These are phyloP conservation scores for Nannochloropsis salina DNA, from an alignment of 108 stramenopile species.

Conservation along the genomic window DNA sequence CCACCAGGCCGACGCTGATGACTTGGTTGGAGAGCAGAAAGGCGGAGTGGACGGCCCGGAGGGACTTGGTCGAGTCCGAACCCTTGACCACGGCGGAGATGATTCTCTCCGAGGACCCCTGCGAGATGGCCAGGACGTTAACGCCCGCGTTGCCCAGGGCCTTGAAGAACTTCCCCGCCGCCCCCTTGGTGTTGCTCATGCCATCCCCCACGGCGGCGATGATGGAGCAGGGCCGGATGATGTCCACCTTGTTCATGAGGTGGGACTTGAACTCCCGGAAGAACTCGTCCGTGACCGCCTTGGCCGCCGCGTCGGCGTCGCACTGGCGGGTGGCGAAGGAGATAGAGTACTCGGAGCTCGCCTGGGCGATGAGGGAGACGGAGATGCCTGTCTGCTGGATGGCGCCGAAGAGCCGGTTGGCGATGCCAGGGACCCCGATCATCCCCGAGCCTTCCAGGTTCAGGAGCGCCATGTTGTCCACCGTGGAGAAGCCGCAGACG, in stretches of 20 bases:
- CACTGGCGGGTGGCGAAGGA: conserved; percentile 63
- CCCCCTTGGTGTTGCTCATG: conserved; percentile 67
- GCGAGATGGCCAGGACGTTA: conserved; percentile 71
- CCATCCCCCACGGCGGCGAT: conserved; percentile 83
- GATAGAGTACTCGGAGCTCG: conserved; percentile 73
- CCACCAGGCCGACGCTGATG: conserved; percentile 43
- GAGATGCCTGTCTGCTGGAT: conserved; percentile 63
- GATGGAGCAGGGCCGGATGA: conserved; percentile 66
- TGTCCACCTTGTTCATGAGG: conserved; percentile 38
- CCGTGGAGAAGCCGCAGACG: conserved; percentile 72
- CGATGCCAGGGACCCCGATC: conserved; percentile 73
- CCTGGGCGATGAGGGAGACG: conserved; percentile 77
- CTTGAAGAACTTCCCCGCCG: conserved; percentile 72
- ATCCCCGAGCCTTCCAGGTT: conserved; percentile 79
- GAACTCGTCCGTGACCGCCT: conserved; percentile 68
- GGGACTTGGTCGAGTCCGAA: conserved; percentile 64
- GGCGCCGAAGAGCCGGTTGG: conserved; percentile 65
- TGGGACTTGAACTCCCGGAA: conserved; percentile 58
- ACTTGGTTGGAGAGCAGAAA: conserved; percentile 49
- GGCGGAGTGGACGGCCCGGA: conserved; percentile 75
- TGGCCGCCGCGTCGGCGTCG: conserved; percentile 59
- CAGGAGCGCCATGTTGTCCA: conserved; percentile 77
- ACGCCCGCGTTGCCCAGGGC: conserved; percentile 74
- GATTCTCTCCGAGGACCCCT: conserved; percentile 64
- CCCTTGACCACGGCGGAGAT: conserved; percentile 69